Percentiles rank a stretch among this genome's conserved stretches.
Conservation (phyloP, 164 flowering plant species). For the Kingdonia uniflora region DNA sequence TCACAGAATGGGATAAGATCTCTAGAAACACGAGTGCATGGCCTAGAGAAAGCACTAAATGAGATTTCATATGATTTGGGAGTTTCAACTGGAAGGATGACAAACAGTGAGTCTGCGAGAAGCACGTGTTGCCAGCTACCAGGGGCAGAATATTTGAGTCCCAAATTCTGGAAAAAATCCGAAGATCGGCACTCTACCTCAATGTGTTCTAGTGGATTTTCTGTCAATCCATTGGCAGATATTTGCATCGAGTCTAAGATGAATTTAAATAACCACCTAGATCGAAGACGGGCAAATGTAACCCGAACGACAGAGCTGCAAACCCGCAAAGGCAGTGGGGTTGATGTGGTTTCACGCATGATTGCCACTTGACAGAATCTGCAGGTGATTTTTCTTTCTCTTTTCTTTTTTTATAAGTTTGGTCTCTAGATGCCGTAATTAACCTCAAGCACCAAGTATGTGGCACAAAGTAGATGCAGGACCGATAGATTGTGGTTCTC, state of each 20-base stretch:
- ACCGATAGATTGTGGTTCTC: too few relatives aligned
- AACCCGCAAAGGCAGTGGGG: constrained; percentile 8
- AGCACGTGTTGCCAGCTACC: constrained; percentile 61
- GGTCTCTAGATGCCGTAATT: too few relatives aligned
- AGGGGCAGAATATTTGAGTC: constrained; percentile 68
- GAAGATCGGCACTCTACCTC: constrained; percentile 35
- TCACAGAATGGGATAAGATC: constrained; percentile 70
- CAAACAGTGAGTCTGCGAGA: constrained; percentile 18
- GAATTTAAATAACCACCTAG: constrained; percentile 16
- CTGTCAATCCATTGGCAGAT: constrained; percentile 74
- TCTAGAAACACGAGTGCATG: constrained; percentile 83
- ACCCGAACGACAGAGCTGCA: constrained; percentile 12
- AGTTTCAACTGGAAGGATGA: constrained; percentile 45
- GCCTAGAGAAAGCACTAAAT: constrained; percentile 70
- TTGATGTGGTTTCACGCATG: constrained; percentile 15
- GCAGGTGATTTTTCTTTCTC: constrained; percentile 24
- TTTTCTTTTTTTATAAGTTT: too few relatives aligned
- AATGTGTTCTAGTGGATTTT: constrained; percentile 36
- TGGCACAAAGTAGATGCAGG: too few relatives aligned
- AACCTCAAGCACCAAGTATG: too few relatives aligned
- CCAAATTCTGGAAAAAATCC: constrained; percentile 68
- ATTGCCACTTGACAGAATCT: constrained; percentile 8
- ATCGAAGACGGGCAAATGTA: constrained; percentile 10
- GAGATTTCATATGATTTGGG: constrained; percentile 77
- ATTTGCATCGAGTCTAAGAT: constrained; percentile 24